phyloP scores from a whole-genome alignment of 2,329 filamentous ascomycete species.

The Saccharata proteae region DNA sequence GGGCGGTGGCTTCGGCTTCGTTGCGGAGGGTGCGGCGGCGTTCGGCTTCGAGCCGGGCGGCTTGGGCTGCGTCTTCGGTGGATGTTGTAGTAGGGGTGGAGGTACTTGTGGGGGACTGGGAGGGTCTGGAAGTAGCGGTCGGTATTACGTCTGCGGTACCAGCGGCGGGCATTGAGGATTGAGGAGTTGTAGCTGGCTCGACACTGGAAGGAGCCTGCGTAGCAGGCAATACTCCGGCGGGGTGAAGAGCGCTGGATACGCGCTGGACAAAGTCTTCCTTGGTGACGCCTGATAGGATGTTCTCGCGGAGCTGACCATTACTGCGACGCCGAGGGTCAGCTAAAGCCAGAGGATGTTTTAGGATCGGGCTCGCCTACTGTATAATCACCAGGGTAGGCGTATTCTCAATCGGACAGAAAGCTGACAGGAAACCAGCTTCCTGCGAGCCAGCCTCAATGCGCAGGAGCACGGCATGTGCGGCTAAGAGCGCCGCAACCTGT shows the following conservation, averaged over 20 bases:
- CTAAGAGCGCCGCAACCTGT: constrained; percentile 38
- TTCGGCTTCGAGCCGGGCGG: constrained; percentile 32
- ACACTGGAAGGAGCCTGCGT: neutral
- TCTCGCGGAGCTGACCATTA: constrained; percentile 66
- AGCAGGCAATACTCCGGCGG: neutral
- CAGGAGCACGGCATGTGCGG: constrained; percentile 54
- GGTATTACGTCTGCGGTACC: constrained; percentile 8
- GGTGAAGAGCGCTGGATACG: constrained; percentile 33
- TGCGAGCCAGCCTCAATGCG: constrained; percentile 60
- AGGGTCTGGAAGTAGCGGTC: constrained; percentile 4
- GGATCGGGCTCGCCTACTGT: constrained; percentile 33
- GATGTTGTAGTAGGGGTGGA: constrained; percentile 3
- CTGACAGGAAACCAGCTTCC: constrained; percentile 70
- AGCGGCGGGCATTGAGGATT: neutral
- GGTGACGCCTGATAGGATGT: constrained; percentile 52
- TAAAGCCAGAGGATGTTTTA: neutral
- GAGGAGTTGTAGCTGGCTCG: neutral
- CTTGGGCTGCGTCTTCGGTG: constrained; percentile 33
- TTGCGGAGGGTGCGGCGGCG: constrained; percentile 9
- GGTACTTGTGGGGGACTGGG: constrained; percentile 2
- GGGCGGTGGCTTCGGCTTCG: constrained; percentile 12
- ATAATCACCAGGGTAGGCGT: constrained; percentile 74
- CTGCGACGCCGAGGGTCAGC: constrained; percentile 26
- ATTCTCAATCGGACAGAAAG: constrained; percentile 68
- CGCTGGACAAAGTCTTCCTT: constrained; percentile 55